phyloP scores from a whole-genome alignment of 805 yeast genomes.

The Kluyveromyces wickerhamii region DNA sequence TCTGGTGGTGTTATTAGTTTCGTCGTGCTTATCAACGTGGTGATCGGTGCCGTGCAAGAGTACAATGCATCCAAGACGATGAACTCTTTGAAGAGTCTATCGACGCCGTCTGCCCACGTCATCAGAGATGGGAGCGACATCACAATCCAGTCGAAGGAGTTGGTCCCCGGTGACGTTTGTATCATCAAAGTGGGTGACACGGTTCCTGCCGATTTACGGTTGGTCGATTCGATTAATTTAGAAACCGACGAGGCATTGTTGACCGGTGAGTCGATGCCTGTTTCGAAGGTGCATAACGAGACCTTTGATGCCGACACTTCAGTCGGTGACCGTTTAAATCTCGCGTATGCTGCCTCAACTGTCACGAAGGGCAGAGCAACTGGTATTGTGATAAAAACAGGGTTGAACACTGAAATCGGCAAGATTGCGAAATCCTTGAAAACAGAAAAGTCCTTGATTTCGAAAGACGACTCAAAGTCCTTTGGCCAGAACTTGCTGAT shows the following conservation, averaged over 20 bases:
- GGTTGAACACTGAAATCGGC: constrained; percentile 86
- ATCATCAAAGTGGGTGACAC: constrained; percentile 89
- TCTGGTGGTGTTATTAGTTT: constrained; percentile 88
- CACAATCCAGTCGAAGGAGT: constrained; percentile 66
- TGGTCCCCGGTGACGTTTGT: constrained; percentile 95
- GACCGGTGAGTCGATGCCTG: constrained; percentile 92
- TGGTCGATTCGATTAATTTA: constrained; percentile 67
- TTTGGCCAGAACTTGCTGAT: constrained; percentile 29
- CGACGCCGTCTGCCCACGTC: constrained; percentile 89
- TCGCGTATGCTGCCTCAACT: constrained; percentile 93
- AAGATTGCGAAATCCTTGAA: constrained; percentile 80
- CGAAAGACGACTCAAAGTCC: constrained; percentile 36
- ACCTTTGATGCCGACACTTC: constrained; percentile 37
- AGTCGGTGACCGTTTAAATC: constrained; percentile 59
- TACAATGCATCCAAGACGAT: constrained; percentile 90
- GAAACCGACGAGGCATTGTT: constrained; percentile 86
- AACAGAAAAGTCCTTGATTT: constrained; percentile 17
- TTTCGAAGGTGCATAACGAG: constrained; percentile 48
- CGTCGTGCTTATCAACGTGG: constrained; percentile 84
- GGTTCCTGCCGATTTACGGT: constrained; percentile 89
- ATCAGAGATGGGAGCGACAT: constrained; percentile 70
- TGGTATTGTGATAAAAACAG: constrained; percentile 92
- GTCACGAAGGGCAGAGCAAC: constrained; percentile 92
- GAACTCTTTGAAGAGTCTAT: constrained; percentile 84
- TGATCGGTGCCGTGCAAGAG: constrained; percentile 94